phyloP scores from a whole-genome alignment of 352 stramenopile genomes.

The Globisporangium solare region DNA sequence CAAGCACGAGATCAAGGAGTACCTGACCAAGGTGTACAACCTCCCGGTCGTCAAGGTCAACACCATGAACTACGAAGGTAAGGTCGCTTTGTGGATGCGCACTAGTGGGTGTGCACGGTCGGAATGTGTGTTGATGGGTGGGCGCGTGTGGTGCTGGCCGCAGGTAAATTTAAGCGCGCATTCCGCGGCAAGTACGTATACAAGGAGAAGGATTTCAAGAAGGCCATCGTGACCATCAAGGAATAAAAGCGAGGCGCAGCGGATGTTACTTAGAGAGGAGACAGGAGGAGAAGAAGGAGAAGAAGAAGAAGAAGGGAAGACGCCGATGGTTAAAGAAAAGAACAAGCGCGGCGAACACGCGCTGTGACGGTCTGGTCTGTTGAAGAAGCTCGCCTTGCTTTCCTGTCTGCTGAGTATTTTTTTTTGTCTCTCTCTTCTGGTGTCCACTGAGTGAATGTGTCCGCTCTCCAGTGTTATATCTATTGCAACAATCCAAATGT shows the following conservation, averaged over 20 bases:
- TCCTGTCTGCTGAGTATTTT: too few species aligned
- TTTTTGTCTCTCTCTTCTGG: too few species aligned
- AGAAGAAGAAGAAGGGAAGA: neutral
- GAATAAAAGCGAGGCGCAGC: constrained; percentile 27
- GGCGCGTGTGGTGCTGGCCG: neutral
- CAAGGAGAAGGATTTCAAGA: constrained; percentile 93
- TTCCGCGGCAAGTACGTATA: constrained; percentile 83
- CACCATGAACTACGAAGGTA: constrained; percentile 94
- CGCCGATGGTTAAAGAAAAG: neutral
- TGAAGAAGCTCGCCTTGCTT: too few species aligned
- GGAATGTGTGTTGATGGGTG: neutral
- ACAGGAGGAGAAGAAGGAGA: constrained; percentile 1
- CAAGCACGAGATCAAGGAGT: constrained; percentile 97
- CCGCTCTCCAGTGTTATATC: too few species aligned
- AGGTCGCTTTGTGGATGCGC: too few species aligned
- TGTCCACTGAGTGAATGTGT: too few species aligned
- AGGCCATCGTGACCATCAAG: constrained; percentile 89
- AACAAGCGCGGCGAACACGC: too few species aligned
- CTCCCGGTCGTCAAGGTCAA: constrained; percentile 93
- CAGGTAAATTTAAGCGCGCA: constrained; percentile 88
- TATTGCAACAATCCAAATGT: too few species aligned
- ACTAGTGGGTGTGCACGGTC: too few species aligned
- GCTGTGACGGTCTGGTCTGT: too few species aligned
- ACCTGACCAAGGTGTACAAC: constrained; percentile 96
- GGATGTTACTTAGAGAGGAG: constrained; percentile 7